These are phyloP conservation scores for Talaromyces sp. DNA, from an alignment of 2,329 filamentous ascomycete species.

Conservation along the genomic window DNA sequence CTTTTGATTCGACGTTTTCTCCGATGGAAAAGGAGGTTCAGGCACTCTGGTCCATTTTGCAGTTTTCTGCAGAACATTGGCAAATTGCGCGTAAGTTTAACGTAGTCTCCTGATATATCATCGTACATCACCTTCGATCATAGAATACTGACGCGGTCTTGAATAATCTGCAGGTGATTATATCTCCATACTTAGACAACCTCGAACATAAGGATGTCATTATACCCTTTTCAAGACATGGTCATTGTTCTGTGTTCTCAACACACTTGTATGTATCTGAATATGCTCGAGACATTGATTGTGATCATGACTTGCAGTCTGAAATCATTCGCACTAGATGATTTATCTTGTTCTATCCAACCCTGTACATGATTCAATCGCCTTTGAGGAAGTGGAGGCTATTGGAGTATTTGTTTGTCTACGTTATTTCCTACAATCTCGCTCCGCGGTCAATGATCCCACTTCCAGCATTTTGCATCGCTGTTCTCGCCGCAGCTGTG, in stretches of 20 bases:
- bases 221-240: neutral
- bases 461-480: neutral
- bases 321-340: neutral
- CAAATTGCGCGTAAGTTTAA: conserved; percentile 13
- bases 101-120: neutral
- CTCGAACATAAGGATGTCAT: neutral
- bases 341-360: neutral
- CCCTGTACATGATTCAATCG: neutral
- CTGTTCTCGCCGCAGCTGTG: conserved; percentile 24
- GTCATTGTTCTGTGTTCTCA: neutral
- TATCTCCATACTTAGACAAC: neutral
- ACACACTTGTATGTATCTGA: neutral
- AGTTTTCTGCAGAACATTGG: neutral
- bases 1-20: neutral
- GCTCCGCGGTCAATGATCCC: neutral
- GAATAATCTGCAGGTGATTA: neutral
- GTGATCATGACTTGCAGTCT: neutral
- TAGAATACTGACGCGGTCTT: neutral
- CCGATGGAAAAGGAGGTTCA: neutral
- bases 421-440: neutral
- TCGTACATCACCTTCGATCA: neutral
- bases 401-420: neutral
- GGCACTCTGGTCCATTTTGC: conserved; percentile 1
- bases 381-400: too few relatives aligned
- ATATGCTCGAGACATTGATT: neutral